These are phyloP conservation scores for Hippophae gyantsensis DNA, from an alignment of 306 rosid species.

Conservation along the genomic window DNA sequence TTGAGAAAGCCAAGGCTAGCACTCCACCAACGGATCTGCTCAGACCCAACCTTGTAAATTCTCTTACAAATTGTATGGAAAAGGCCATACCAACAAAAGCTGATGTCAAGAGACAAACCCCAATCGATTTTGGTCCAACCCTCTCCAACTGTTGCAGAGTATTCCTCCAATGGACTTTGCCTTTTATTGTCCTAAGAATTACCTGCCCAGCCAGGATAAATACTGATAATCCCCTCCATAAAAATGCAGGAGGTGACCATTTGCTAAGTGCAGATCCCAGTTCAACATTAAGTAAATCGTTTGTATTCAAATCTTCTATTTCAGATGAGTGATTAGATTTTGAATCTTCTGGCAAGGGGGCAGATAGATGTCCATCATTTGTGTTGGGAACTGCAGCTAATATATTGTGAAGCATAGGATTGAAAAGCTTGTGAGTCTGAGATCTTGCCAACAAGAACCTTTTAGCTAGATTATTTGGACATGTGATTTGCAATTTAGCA, in stretches of 20 bases:
- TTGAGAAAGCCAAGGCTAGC: constrained; percentile 83
- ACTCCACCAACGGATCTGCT: constrained; percentile 96
- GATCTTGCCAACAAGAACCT: constrained; percentile 25
- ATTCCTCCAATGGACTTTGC: constrained; percentile 79
- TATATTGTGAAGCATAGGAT: constrained; percentile 23
- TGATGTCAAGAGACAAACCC: constrained; percentile 87
- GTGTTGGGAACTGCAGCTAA: constrained; percentile 41
- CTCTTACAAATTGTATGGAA: constrained; percentile 87
- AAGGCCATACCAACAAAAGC: constrained; percentile 99
- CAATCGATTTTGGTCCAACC: constrained; percentile 86
- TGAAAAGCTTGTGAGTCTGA: constrained; percentile 15
- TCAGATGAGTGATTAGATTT: constrained; percentile 40
- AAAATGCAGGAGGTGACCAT: constrained; percentile 81
- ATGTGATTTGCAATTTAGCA: constrained; percentile 25
- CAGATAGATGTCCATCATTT: constrained; percentile 51
- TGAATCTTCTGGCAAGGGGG: constrained; percentile 29
- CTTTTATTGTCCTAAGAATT: constrained; percentile 51
- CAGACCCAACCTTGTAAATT: constrained; percentile 80
- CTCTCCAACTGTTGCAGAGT: constrained; percentile 86
- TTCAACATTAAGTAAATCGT: constrained; percentile 35
- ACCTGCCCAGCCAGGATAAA: constrained; percentile 76
- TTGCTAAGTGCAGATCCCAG: constrained; percentile 34
- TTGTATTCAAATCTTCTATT: constrained; percentile 39
- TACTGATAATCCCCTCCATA: constrained; percentile 90
- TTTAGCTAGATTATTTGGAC: constrained; percentile 22